Evolutionary conservation across 495 filamentous ascomycete genomes (phyloP).

Genomic region (Aspergillus nanangensis): DNA sequence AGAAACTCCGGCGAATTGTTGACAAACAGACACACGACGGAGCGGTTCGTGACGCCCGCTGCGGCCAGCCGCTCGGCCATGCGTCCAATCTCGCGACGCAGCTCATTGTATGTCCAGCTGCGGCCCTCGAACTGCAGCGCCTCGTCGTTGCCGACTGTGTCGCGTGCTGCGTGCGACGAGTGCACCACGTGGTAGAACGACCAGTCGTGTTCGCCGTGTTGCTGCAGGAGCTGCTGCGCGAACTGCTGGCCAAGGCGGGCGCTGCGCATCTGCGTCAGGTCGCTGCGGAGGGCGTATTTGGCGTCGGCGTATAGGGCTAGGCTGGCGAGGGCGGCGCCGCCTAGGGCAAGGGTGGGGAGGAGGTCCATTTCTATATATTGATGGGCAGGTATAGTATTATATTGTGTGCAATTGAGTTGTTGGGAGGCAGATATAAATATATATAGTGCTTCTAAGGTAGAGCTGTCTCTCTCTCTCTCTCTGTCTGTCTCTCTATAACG

Average conservation of each 20-base stretch:
- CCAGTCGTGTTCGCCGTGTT: background rate
- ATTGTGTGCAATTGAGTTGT: no score
- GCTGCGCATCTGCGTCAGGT: background rate
- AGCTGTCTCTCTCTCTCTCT: no score
- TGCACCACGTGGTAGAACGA: constrained; percentile 2
- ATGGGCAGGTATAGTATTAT: no score
- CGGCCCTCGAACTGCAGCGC: constrained; percentile 1
- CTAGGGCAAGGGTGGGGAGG: background rate
- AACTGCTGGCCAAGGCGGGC: background rate
- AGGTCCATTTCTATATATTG: constrained; percentile 1
- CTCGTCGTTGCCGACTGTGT: background rate
- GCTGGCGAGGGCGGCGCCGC: background rate
- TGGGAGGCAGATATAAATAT: no score
- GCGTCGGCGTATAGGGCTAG: background rate
- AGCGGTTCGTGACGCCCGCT: background rate
- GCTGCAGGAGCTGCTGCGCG: background rate
- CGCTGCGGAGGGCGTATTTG: constrained; percentile 1
- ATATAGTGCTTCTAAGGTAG: no score
- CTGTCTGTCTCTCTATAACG: no score
- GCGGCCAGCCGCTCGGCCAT: background rate
- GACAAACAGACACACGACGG: background rate
- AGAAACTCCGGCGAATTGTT: constrained; percentile 4
- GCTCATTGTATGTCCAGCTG: background rate
- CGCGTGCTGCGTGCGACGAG: background rate
- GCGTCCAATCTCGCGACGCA: background rate